Base-by-base conservation (phyloP, 805 yeast genomes). In the Yarrowia phangngaensis region DNA sequence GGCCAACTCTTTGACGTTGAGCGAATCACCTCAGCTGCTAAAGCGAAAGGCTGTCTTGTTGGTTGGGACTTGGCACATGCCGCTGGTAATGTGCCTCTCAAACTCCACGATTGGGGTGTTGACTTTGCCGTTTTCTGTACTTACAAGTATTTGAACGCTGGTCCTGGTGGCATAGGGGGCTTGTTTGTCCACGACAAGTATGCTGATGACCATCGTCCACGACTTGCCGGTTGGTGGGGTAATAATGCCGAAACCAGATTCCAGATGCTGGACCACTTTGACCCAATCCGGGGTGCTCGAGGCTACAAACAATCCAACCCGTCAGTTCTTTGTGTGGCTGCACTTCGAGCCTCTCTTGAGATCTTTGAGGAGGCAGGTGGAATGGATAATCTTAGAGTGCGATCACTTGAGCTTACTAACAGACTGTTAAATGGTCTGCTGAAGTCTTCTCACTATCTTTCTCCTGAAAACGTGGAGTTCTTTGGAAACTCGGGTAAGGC, bases 61-160 rank as follows among this genome's bases (percentile, higher is more conserved):
- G 97, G 96, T 1, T 89, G 96, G 96, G 97, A 89, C 64, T 70
- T 89, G 56, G 97, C 97, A 1, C 97, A 89, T 63, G 95, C 94
- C 1, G 90, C 73, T 2, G 97, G 97, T 2, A 90, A 90, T 63
- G 89, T 86, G 2, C 80, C 78, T 6, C 64, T 90, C 46, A 58
- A 73, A 40, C 67, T 89, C 46, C 97, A 89, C 62, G 86, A 84
- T 40, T 89, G 96, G 95, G 68, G 74, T 51, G 92, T 85, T 4
- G 97, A 89, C 64, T 88, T 89, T 69, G 97, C 97, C 1, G 86
- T 78, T 14, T 89, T 95, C 88, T 89, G 97, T 63, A 80, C 94
- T 4, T 89, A 89, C 70, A 89, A 89, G 63, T 89, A 89, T 62
- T 66, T 89, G 54, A 90, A 90, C 62, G 64, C 95, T 3, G 97